Base-by-base conservation (phyloP, 768 basidiomycete species). In the Leccinum subtestaceum region DNA sequence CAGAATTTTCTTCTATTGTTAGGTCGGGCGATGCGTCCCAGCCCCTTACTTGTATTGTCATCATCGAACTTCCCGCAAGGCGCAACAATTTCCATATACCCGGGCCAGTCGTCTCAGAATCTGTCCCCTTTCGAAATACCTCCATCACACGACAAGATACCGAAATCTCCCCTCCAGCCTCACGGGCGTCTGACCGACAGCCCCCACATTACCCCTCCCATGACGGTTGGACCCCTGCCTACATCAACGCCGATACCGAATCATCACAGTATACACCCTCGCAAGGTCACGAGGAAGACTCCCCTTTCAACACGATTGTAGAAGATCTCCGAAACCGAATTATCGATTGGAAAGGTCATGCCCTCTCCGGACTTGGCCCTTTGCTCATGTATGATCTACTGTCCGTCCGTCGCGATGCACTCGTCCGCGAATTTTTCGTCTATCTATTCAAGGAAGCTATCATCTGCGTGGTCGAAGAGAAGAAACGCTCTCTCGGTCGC, bases 401-500 rank as follows among this genome's bases (percentile, higher is more conserved):
- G 27, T 87, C 86, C 52, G 94, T 98, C 46, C 85, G 94, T 53
- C 86, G 95, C 52, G 96, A 96, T 64, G 77, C 87, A 10, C 88
- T 93, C 60, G 88, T 95, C 19, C 86, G 95, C 56, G 95, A 97
- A 72, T 98, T 98, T 74, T 91, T 88, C 70, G 93, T 97, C 60
- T 98, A 98, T 76, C 83, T 99, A 27, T 99, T 98, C 84, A 89
- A 89, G 68, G 94, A 98, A 73, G 97, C 97, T 10, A 91, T 99
- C 63, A 94, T 99, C 60, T 99, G 97, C 72, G 94, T 98, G n/a
- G 84, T 91, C 19, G 95, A 98, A 72, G 96, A 99, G 75, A 93
- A 88, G 78, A 95, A 93, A 67, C 85, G 89, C 25, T 86, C 88
- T 0, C 75, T 95, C 2, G 86, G 88, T 8, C 83, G 88, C 27